Conservation (phyloP, 2,329 filamentous ascomycete species). For the Calonectria pseudoturangicola region DNA sequence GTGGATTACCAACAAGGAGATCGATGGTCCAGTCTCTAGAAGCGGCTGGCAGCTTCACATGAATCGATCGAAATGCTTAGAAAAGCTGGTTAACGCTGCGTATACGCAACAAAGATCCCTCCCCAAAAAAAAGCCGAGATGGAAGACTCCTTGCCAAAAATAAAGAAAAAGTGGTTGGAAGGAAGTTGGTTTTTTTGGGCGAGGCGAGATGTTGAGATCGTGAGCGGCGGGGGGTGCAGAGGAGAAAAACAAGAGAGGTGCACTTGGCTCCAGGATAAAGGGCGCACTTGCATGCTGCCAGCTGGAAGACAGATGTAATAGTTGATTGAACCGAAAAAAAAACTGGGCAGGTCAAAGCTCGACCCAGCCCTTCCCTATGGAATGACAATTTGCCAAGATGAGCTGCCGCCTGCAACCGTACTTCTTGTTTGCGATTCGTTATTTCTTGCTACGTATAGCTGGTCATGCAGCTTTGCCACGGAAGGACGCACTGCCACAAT, state of each 20-base stretch:
- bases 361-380: neutral
- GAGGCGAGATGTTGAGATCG: constrained; percentile 39
- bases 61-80: constrained; percentile 42
- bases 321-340: neutral
- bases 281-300: constrained; percentile 8
- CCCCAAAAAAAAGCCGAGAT: constrained; percentile 49
- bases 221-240: constrained; percentile 5
- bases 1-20: neutral
- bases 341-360: too few relatives aligned
- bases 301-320: neutral
- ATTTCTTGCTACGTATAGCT: neutral
- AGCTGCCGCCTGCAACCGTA: constrained; percentile 5
- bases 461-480: neutral
- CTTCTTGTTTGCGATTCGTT: constrained; percentile 3
- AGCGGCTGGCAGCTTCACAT: constrained; percentile 42
- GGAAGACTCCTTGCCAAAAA: constrained; percentile 41
- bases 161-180: neutral
- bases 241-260: neutral
- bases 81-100: constrained; percentile 54
- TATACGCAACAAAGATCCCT: constrained; percentile 49
- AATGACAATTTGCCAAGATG: neutral
- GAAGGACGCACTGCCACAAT: neutral
- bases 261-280: neutral
- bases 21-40: constrained; percentile 11
- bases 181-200: constrained; percentile 8